These are phyloP conservation scores for Bipolaris oryzae DNA, from an alignment of 2,329 filamentous ascomycete species.

Conservation along the genomic window DNA sequence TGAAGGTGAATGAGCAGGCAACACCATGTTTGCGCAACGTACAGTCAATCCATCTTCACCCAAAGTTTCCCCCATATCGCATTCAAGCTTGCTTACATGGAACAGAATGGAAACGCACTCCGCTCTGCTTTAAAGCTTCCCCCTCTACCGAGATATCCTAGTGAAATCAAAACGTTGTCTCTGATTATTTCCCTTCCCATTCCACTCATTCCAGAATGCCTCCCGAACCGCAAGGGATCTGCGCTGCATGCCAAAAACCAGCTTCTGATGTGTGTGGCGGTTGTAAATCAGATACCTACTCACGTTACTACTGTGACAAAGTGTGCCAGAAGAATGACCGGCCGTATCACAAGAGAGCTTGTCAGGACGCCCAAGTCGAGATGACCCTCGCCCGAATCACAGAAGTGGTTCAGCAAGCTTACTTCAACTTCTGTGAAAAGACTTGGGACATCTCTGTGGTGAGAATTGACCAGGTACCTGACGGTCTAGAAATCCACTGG, in stretches of 20 bases:
- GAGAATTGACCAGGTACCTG: background rate
- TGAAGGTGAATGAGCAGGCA: background rate
- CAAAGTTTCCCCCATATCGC: background rate
- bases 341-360: slow-evolving; percentile 4
- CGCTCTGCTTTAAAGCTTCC: too few species aligned
- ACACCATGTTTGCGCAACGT: background rate
- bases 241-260: too few species aligned
- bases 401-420: slow-evolving; percentile 4
- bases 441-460: slow-evolving; percentile 3
- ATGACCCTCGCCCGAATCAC: slow-evolving; percentile 1
- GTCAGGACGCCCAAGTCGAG: background rate
- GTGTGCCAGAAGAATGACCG: slow-evolving; percentile 6
- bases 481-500: background rate
- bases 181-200: too few species aligned
- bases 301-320: slow-evolving; percentile 3
- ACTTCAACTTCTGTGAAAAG: slow-evolving; percentile 11
- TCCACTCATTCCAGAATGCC: too few species aligned
- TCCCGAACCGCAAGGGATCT: too few species aligned
- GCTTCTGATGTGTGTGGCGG: background rate
- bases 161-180: too few species aligned
- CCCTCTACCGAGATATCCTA: too few species aligned
- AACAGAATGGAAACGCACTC: too few species aligned
- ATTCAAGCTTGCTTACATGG: background rate
- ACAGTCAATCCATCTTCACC: background rate
- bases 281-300: background rate